A percentile compares a stretch with the other conserved stretches of the same genome.
Evolutionary conservation across 306 rosid genomes (phyloP).

Genomic region (Cicer pinnatifidum): DNA sequence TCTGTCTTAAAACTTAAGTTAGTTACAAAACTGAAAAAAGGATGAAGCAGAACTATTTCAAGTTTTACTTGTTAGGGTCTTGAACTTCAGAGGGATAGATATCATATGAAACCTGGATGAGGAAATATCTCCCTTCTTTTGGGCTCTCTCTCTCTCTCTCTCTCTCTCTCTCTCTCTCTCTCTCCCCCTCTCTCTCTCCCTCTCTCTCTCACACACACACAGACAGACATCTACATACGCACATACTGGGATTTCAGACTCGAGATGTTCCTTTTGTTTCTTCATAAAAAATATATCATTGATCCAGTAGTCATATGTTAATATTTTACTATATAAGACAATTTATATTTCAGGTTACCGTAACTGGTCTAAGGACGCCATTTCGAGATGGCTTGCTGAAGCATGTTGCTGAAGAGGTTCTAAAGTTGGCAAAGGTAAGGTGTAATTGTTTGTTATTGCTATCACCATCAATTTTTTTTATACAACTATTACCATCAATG

Average conservation of each 20-base stretch:
- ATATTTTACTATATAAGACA: not conserved
- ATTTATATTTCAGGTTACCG: constrained; percentile 59
- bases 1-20: constrained; percentile 6
- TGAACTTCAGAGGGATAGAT: constrained; percentile 10
- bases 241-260: constrained; percentile 2
- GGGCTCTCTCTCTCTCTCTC: not conserved
- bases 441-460: constrained; percentile 24
- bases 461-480: constrained; percentile 15
- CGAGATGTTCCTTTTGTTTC: constrained; percentile 22
- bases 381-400: constrained; percentile 89
- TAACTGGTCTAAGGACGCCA: constrained; percentile 84
- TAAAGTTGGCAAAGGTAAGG: constrained; percentile 78
- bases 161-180: not conserved
- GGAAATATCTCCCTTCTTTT: not conserved
- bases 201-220: not conserved
- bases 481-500: constrained; percentile 25
- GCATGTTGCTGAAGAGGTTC: constrained; percentile 91
- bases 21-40: not conserved
- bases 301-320: constrained; percentile 8
- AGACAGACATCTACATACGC: too few species aligned
- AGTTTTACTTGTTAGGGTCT: constrained; percentile 16
- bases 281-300: constrained; percentile 19
- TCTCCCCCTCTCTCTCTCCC: not conserved
- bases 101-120: constrained; percentile 10
- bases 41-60: not conserved